Base-by-base conservation (phyloP, 768 basidiomycete species). In the Collybiopsis confluens region DNA sequence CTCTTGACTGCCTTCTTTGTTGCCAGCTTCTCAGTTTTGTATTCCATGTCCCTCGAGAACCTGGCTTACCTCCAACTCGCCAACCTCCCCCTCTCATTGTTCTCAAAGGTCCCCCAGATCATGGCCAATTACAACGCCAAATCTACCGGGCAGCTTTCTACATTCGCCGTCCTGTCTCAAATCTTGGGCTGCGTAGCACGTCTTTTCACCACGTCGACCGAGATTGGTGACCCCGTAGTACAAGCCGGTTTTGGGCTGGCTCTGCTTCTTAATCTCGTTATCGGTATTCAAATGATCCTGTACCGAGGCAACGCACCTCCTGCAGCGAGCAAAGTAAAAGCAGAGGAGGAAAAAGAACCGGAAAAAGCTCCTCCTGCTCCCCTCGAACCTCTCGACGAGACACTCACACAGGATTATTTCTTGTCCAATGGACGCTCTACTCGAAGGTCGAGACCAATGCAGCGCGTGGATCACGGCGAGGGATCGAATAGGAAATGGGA, bases 61-160 rank as follows among this genome's bases (percentile, higher is more conserved):
- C 74, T 99, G 13, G 74, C 89, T 10, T 59, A 86, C 42, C 79
- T 95, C 28, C 94, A 98, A 68, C 71, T 92, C 16, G 72, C 82
- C 54, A 97, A 94, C 2, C 85, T 99, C 37, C 96, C 97, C 0
- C 81, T 98, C 23, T 89, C 92, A 3, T 76, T 98, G 26, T 86
- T 91, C 68, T 93, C 92, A 57, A 98, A 98, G 70, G 70, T 97
- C 43, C 97, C 97, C 5, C 97, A 98, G 62, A 98, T 98, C 69
- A 62, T 76, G 50, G 83, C 90, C 60, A 99, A 97, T 73, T 67
- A 81, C 52, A 80, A 79, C 44, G 74, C 83, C 6, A 70, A 77
- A 47, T 90, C 87, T 8, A 98, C 96, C 0, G 96, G 96, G 11
- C 93, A 98, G 64, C 86, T 99, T 41, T 95, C 92, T 9, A 82